Evolutionary conservation across 2,329 filamentous ascomycete species (phyloP).

Genomic region (Grosmannia clavigera): DNA sequence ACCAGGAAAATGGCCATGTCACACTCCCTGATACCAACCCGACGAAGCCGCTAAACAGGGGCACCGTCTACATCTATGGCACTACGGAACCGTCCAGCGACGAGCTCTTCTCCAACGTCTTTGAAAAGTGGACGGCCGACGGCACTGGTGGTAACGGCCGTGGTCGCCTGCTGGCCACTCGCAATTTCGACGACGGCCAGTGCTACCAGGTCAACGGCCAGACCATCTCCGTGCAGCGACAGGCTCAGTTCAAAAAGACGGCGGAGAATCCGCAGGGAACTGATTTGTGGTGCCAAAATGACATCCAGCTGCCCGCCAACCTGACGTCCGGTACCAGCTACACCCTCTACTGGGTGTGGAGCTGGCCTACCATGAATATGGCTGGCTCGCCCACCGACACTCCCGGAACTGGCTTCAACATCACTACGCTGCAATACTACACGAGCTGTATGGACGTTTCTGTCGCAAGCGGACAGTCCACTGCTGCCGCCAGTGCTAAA

Average conservation of each 20-base stretch:
- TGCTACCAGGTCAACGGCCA: constrained; percentile 70
- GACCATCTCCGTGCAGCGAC: constrained; percentile 45
- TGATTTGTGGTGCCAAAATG: constrained; percentile 68
- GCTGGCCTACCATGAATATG: constrained; percentile 58
- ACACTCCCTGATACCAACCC: constrained; percentile 42
- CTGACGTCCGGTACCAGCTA: constrained; percentile 51
- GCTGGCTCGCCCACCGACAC: constrained; percentile 18
- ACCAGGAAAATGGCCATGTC: constrained; percentile 68
- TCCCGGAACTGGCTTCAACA: constrained; percentile 20
- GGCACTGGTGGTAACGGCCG: constrained; percentile 71
- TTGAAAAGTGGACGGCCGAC: constrained; percentile 64
- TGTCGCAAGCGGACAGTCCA: constrained; percentile 3
- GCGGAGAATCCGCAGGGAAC: constrained; percentile 39
- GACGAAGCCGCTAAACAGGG: constrained; percentile 52
- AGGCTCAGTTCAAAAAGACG: constrained; percentile 37
- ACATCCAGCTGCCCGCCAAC: constrained; percentile 61
- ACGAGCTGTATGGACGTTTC: constrained; percentile 30
- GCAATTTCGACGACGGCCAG: constrained; percentile 79
- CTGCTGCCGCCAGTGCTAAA: constrained; percentile 2
- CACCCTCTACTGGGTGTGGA: constrained; percentile 94
- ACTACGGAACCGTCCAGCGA: constrained; percentile 44
- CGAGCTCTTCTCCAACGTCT: constrained; percentile 48
- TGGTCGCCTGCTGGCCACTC: constrained; percentile 62
- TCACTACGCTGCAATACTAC: constrained; percentile 25
- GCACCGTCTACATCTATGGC: constrained; percentile 65